A percentile compares a stretch with the other conserved stretches of the same genome.
Conservation (phyloP, 1,284 basidiomycete species). For the Coniferiporia weirii region DNA sequence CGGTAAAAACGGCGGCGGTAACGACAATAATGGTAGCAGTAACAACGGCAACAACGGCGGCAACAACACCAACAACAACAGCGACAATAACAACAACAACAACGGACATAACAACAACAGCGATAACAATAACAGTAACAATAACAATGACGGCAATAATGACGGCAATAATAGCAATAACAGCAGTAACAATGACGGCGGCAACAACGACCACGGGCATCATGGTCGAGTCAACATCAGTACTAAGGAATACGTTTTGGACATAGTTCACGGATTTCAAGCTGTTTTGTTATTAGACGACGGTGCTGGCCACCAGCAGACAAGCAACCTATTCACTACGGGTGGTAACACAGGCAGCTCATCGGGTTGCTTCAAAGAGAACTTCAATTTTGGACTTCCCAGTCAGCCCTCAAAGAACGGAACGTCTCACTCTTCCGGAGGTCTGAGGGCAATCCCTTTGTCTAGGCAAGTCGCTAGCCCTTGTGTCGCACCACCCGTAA, state of each 20-base stretch:
- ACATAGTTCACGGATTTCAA: constrained; percentile 32
- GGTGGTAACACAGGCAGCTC: constrained; percentile 14
- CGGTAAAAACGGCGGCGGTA: background rate
- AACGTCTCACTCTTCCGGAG: background rate
- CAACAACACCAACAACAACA: too few species aligned
- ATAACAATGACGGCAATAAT: background rate
- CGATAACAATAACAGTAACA: background rate
- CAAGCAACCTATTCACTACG: constrained; percentile 23
- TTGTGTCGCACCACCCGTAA: background rate
- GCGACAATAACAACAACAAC: too few species aligned
- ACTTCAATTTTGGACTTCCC: constrained; percentile 1
- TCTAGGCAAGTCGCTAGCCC: constrained; percentile 1
- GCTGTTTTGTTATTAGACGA: constrained; percentile 38
- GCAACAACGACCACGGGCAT: background rate
- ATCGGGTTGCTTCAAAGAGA: constrained; percentile 13
- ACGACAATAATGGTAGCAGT: too few species aligned
- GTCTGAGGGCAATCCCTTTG: background rate
- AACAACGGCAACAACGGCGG: too few species aligned
- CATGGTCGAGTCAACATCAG: background rate
- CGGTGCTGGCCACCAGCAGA: constrained; percentile 24
- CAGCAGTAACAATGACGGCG: background rate
- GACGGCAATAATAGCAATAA: background rate
- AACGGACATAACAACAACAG: background rate
- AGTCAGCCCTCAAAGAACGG: background rate
- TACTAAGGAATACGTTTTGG: constrained; percentile 35